phyloP scores from a whole-genome alignment of 2,329 filamentous ascomycete genomes.

The Trichocomaceae sp. region DNA sequence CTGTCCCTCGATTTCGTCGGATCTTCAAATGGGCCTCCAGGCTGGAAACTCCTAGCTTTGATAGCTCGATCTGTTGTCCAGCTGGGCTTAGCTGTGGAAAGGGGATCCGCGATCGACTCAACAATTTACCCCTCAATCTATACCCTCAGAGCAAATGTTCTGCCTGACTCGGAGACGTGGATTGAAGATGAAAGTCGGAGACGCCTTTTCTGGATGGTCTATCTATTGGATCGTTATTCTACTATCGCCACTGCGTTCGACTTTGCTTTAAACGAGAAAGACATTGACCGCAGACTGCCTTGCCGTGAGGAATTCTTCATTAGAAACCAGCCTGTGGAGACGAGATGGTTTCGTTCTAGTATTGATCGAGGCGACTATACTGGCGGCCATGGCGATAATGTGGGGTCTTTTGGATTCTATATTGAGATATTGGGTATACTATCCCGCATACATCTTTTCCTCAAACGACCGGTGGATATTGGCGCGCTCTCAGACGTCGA shows the following conservation, averaged over 20 bases:
- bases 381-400: constrained; percentile 67
- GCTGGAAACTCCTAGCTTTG: constrained; percentile 84
- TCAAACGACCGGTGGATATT: constrained; percentile 86
- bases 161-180: constrained; percentile 76
- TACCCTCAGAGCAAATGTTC: constrained; percentile 74
- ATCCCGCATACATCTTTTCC: constrained; percentile 78
- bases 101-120: constrained; percentile 69
- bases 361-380: constrained; percentile 54
- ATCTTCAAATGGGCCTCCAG: constrained; percentile 80
- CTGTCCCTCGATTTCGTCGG: constrained; percentile 78
- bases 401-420: constrained; percentile 84
- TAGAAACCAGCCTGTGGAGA: constrained; percentile 77
- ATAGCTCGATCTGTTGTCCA: constrained; percentile 87
- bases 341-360: constrained; percentile 64
- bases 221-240: constrained; percentile 80
- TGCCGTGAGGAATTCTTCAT: constrained; percentile 83
- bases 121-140: constrained; percentile 81
- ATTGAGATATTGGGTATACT: constrained; percentile 83
- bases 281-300: constrained; percentile 79
- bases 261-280: constrained; percentile 80
- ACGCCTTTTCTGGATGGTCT: constrained; percentile 90
- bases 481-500: constrained; percentile 77
- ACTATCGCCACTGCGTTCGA: constrained; percentile 89
- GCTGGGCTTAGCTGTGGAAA: constrained; percentile 75
- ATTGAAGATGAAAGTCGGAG: constrained; percentile 83